phyloP scores from a whole-genome alignment of 129 eudicot species.

The Oenanthe sinensis region DNA sequence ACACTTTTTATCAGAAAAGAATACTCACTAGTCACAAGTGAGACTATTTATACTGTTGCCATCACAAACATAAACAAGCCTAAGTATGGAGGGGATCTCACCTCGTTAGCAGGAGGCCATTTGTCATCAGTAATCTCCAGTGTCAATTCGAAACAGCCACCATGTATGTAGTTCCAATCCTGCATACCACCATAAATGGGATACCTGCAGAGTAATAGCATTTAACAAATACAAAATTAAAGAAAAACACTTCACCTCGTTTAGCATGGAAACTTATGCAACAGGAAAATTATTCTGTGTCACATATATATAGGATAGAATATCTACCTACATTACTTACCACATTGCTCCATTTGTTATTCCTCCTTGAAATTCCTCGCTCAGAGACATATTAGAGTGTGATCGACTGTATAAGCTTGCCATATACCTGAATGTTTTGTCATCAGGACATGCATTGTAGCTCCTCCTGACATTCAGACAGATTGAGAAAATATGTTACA shows the following conservation, averaged over 20 bases:
- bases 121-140: slow-evolving; percentile 87
- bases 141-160: slow-evolving; percentile 81
- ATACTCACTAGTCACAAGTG: background rate
- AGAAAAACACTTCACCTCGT: background rate
- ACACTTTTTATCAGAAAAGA: background rate
- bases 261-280: background rate
- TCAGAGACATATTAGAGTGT: slow-evolving; percentile 76
- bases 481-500: background rate
- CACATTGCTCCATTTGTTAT: slow-evolving; percentile 91
- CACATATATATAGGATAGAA: background rate
- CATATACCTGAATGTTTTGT: slow-evolving; percentile 69
- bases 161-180: slow-evolving; percentile 84
- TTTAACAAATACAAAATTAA: background rate
- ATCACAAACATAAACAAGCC: background rate
- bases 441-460: slow-evolving; percentile 90
- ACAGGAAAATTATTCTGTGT: background rate
- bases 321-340: slow-evolving; percentile 28
- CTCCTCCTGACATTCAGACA: slow-evolving; percentile 42
- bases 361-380: slow-evolving; percentile 78
- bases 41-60: background rate
- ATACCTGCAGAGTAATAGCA: slow-evolving; percentile 47
- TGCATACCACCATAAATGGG: slow-evolving; percentile 99
- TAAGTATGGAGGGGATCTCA: slow-evolving; percentile 12
- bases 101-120: slow-evolving; percentile 96
- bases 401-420: slow-evolving; percentile 77